Conservation (phyloP, 805 yeast species). For the Ogataea methanolica region DNA sequence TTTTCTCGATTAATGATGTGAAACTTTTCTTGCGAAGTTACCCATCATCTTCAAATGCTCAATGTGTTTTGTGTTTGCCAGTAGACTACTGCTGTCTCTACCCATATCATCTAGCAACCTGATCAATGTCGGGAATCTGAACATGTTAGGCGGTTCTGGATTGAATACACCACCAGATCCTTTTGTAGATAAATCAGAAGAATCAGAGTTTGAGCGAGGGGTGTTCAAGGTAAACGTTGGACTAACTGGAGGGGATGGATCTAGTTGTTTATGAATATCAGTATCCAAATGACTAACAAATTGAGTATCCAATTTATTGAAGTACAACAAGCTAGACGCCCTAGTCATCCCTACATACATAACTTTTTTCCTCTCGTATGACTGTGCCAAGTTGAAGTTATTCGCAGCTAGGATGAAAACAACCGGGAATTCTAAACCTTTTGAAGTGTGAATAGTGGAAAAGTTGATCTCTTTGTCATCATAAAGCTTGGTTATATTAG, state of each 20-base stretch:
- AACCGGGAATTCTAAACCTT: conserved; percentile 69
- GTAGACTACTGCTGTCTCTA: conserved; percentile 4
- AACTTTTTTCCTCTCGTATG: conserved; percentile 34
- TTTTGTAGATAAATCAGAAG: too few relatives aligned
- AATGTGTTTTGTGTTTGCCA: not conserved
- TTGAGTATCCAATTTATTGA: conserved; percentile 22
- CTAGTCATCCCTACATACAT: conserved; percentile 67
- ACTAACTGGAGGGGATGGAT: not conserved
- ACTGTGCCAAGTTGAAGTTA: conserved; percentile 12
- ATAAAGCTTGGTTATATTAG: conserved; percentile 21
- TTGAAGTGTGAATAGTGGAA: conserved; percentile 70
- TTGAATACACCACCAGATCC: too few relatives aligned
- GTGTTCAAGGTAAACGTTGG: not conserved
- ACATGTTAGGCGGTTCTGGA: conserved; percentile 8
- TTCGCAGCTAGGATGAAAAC: conserved; percentile 44
- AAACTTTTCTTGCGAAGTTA: conserved; percentile 4
- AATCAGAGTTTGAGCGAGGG: too few relatives aligned
- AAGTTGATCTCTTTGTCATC: conserved; percentile 39
- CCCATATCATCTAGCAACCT: conserved; percentile 14
- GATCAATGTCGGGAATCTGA: conserved; percentile 6
- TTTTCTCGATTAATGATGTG: conserved; percentile 3
- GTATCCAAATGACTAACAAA: conserved; percentile 18
- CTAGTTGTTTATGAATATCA: not conserved
- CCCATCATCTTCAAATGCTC: not conserved
- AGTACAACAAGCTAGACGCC: conserved; percentile 45